phyloP scores from a whole-genome alignment of 805 yeast species.

The Cyberlindnera subsufficiens region DNA sequence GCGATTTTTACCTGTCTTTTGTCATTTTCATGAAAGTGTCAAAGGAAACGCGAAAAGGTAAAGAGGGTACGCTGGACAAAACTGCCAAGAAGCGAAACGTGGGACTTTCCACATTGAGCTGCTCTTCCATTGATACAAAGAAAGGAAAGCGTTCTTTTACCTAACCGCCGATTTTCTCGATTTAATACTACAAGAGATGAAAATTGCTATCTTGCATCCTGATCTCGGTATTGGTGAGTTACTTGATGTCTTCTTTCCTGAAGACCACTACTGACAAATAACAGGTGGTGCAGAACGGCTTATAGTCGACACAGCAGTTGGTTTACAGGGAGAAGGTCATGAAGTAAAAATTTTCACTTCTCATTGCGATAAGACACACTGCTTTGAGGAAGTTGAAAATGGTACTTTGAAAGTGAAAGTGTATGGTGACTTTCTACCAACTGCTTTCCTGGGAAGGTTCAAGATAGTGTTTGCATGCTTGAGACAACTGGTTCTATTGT shows the following conservation, averaged over 20 bases:
- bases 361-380: conserved; percentile 80
- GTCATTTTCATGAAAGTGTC: too few relatives aligned
- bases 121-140: too few relatives aligned
- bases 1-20: too few relatives aligned
- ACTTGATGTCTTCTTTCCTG: too few relatives aligned
- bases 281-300: conserved; percentile 87
- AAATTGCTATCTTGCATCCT: conserved; percentile 87
- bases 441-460: conserved; percentile 56
- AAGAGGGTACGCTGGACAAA: too few relatives aligned
- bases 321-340: conserved; percentile 64
- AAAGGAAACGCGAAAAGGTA: too few relatives aligned
- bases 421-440: conserved; percentile 81
- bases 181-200: conserved; percentile 24
- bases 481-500: conserved; percentile 68
- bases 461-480: conserved; percentile 77
- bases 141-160: too few relatives aligned
- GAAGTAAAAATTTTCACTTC: conserved; percentile 74
- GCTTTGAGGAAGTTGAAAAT: conserved; percentile 81
- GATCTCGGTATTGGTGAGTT: conserved; percentile 75
- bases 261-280: conserved; percentile 2
- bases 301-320: conserved; percentile 94
- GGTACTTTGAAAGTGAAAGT: conserved; percentile 60
- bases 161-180: too few relatives aligned
- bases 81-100: too few relatives aligned
- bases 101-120: too few relatives aligned